Conservation (phyloP, 805 yeast genomes). For the Danielia reshetovae region DNA sequence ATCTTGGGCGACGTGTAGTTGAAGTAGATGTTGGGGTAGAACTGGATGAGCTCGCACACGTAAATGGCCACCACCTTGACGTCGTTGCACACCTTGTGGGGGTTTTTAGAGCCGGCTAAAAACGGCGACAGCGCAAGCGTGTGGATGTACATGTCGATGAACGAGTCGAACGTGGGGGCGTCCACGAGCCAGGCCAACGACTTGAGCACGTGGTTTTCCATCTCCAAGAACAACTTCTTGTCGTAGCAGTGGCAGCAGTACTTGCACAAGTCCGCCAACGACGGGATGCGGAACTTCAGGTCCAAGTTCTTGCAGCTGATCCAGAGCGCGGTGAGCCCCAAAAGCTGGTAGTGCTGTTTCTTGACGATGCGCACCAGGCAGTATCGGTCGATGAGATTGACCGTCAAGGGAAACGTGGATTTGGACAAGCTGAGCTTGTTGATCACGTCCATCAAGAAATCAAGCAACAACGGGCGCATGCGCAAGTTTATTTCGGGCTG, state of each 20-base stretch:
- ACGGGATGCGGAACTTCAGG: slow-evolving; percentile 55
- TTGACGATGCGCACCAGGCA: slow-evolving; percentile 43
- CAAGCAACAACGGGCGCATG: slow-evolving; percentile 42
- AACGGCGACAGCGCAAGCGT: slow-evolving; percentile 22
- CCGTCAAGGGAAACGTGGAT: slow-evolving; percentile 42
- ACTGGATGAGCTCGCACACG: slow-evolving; percentile 63
- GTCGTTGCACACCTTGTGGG: slow-evolving; percentile 32
- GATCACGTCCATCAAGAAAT: slow-evolving; percentile 43
- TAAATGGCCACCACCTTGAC: slow-evolving; percentile 55
- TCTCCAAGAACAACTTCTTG: slow-evolving; percentile 53
- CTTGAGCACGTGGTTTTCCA: slow-evolving; percentile 66
- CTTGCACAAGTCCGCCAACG: slow-evolving; percentile 47
- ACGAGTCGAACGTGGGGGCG: slow-evolving; percentile 59
- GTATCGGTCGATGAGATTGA: slow-evolving; percentile 41
- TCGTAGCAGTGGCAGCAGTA: slow-evolving; percentile 58
- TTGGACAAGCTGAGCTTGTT: slow-evolving; percentile 37
- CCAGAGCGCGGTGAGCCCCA: slow-evolving; percentile 44
- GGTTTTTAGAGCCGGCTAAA: slow-evolving; percentile 26
- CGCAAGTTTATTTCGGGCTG: slow-evolving; percentile 43
- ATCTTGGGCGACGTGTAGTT: slow-evolving; percentile 50
- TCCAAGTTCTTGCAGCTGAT: slow-evolving; percentile 46
- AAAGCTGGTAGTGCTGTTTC: slow-evolving; percentile 43
- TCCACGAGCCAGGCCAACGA: slow-evolving; percentile 63
- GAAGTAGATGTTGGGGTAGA: slow-evolving; percentile 56
- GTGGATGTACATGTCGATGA: slow-evolving; percentile 54